phyloP scores from a whole-genome alignment of 805 yeast species.

The Pichia occidentalis region DNA sequence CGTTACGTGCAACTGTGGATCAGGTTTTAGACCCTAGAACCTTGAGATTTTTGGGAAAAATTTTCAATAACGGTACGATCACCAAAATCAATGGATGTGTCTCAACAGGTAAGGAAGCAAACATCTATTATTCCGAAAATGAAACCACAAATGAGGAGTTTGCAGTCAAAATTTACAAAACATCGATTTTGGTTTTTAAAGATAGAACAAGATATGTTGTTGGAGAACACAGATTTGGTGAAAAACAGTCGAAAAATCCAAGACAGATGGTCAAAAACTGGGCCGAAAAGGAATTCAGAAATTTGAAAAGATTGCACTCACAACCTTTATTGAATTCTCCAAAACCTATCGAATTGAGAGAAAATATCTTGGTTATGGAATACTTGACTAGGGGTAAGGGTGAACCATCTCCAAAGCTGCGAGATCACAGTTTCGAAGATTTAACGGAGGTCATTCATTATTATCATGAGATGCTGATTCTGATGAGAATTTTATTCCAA shows the following conservation, averaged over 20 bases:
- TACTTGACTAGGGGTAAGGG: constrained; percentile 73
- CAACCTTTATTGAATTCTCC: constrained; percentile 84
- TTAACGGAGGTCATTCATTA: constrained; percentile 57
- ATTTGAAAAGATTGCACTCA: constrained; percentile 70
- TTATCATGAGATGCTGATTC: constrained; percentile 73
- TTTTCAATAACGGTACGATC: constrained; percentile 77
- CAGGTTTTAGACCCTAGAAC: constrained; percentile 96
- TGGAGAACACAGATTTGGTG: constrained; percentile 89
- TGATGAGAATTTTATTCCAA: constrained; percentile 83
- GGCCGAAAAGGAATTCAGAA: constrained; percentile 98
- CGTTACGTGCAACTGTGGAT: constrained; percentile 94
- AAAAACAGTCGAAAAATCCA: constrained; percentile 83
- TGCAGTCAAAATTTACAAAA: constrained; percentile 92
- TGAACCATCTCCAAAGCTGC: constrained; percentile 84
- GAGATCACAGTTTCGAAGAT: constrained; percentile 71
- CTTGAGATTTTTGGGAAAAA: constrained; percentile 67
- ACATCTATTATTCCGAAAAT: constrained; percentile 77
- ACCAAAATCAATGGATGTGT: constrained; percentile 88
- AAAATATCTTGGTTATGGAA: constrained; percentile 94
- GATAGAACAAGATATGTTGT: constrained; percentile 94
- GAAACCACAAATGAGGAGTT: constrained; percentile 45
- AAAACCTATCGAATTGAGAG: constrained; percentile 78
- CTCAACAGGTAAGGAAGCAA: constrained; percentile 98
- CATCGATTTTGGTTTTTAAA: constrained; percentile 93
- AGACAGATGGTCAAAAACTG: constrained; percentile 95